These are phyloP conservation scores for Leccinum discolor DNA, from an alignment of 1,284 basidiomycete species.

Conservation along the genomic window DNA sequence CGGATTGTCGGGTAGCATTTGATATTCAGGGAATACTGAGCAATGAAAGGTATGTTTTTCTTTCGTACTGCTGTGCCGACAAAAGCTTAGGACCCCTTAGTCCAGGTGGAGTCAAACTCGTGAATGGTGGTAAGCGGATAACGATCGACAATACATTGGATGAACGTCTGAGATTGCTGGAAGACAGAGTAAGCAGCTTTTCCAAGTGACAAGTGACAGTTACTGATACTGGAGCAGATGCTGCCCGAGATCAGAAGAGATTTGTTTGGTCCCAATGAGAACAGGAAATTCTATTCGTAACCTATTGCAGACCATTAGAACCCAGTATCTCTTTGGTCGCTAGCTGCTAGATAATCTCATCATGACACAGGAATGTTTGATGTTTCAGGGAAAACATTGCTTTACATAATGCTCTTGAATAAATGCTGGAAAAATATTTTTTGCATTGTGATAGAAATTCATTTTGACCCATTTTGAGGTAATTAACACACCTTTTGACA, in stretches of 20 bases:
- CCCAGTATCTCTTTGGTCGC: too few species aligned
- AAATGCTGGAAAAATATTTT: too few species aligned
- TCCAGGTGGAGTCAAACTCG: slow-evolving; percentile 83
- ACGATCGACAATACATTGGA: slow-evolving; percentile 92
- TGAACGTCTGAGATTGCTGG: slow-evolving; percentile 83
- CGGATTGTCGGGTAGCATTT: slow-evolving; percentile 63
- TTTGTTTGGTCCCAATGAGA: slow-evolving; percentile 84
- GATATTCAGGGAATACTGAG: slow-evolving; percentile 68
- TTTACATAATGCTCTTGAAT: too few species aligned
- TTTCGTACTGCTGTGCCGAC: slow-evolving; percentile 1
- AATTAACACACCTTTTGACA: too few species aligned
- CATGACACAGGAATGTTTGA: too few species aligned
- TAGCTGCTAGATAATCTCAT: too few species aligned
- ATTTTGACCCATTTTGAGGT: too few species aligned
- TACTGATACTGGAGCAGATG: slow-evolving; percentile 60
- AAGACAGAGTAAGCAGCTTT: slow-evolving; percentile 71
- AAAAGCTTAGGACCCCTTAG: slow-evolving; percentile 27
- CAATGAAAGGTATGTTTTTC: slow-evolving; percentile 65
- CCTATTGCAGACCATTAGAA: not conserved
- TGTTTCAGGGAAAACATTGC: too few species aligned
- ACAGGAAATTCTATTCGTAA: slow-evolving; percentile 83
- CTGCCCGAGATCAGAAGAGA: slow-evolving; percentile 87
- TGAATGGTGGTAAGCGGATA: slow-evolving; percentile 75
- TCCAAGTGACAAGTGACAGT: not conserved
- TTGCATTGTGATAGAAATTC: too few species aligned